Evolutionary conservation across 2,329 filamentous ascomycete species (phyloP), one percentile per base, ranked within the genome.

Genomic region (Diplocarpon mali): DNA sequence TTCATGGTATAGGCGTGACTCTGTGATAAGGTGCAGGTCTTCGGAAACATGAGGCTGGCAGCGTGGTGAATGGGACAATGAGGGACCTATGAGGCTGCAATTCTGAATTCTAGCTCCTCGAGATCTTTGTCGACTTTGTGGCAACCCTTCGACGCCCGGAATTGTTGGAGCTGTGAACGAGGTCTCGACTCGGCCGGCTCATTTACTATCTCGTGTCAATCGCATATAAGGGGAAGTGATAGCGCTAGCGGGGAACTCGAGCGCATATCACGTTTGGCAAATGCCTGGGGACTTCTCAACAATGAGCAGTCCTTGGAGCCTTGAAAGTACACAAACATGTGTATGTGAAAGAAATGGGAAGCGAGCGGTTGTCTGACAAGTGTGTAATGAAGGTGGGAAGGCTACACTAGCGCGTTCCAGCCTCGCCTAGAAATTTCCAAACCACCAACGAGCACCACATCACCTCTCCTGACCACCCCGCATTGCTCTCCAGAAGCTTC

Each of bases 11-110:
- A 54, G 52, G 48, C 55, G 55, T 53, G 49, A 40, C 49, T 44
- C 39, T 40, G 48, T 52, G 51, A 41, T 47, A 42, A 14, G 10
- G 45, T 35, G 34, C 46, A 38, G 27, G 42, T 42, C 35, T 34
- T 42, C 34, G 43, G 49, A 53, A 51, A 54, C 50, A 35, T 48
- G 46, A 47, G 45, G 51, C 48, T 53, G 44, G 17, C 30, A 48
- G 45, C 44, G 48, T 45, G 45, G 43, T 43, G 47, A 45, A 42
- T 30, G 42, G 2, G 35, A 28, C 31, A 31, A 30, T 38, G 40
- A 38, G 24, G 34, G 43, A 28, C 45, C 48, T 49, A 50, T 48
- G 40, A 35, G 41, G 35, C 24, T 13, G 10, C 35, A 24, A 30
- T n/a, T 38, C 40, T 13, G 31, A 40, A 17, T 30, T 35, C 28